Evolutionary conservation across 2,329 filamentous ascomycete genomes (phyloP).

Genomic region (Trematosphaeria pertusa): DNA sequence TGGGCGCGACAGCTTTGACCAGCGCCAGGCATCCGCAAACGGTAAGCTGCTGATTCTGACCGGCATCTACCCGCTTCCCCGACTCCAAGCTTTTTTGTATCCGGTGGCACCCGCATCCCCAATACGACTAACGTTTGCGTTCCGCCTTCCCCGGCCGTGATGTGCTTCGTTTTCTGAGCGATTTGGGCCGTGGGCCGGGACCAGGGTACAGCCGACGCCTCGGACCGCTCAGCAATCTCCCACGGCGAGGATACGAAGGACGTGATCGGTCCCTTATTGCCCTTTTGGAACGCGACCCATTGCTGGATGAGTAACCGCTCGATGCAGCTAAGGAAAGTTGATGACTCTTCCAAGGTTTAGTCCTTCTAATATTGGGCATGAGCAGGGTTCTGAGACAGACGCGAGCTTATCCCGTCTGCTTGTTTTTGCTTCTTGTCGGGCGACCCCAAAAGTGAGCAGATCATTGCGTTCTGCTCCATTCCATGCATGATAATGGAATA

Average conservation of each 20-base stretch:
- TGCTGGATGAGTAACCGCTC: neutral
- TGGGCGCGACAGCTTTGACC: conserved; percentile 32
- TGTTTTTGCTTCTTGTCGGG: neutral
- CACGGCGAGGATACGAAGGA: too few relatives aligned
- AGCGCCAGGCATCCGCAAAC: conserved; percentile 6
- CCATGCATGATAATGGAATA: too few relatives aligned
- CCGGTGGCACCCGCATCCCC: conserved; percentile 19
- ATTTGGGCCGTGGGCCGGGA: conserved; percentile 4
- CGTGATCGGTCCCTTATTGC: conserved; percentile 37
- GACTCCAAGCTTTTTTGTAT: conserved; percentile 24
- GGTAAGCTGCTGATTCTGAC: conserved; percentile 10
- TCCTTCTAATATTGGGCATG: neutral
- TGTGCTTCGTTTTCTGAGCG: conserved; percentile 13
- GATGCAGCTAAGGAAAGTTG: neutral
- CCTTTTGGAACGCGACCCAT: conserved; percentile 30
- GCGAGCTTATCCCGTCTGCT: neutral
- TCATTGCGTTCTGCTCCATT: neutral
- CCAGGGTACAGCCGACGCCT: conserved; percentile 7
- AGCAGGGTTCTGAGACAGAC: neutral
- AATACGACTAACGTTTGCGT: conserved; percentile 28
- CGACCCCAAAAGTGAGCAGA: neutral
- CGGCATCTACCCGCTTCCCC: conserved; percentile 28
- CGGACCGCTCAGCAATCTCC: conserved; percentile 2
- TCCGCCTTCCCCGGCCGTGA: conserved; percentile 39
- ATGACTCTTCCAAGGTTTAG: neutral